phyloP scores from a whole-genome alignment of 805 yeast species.

The Yarrowia yakushimensis region DNA sequence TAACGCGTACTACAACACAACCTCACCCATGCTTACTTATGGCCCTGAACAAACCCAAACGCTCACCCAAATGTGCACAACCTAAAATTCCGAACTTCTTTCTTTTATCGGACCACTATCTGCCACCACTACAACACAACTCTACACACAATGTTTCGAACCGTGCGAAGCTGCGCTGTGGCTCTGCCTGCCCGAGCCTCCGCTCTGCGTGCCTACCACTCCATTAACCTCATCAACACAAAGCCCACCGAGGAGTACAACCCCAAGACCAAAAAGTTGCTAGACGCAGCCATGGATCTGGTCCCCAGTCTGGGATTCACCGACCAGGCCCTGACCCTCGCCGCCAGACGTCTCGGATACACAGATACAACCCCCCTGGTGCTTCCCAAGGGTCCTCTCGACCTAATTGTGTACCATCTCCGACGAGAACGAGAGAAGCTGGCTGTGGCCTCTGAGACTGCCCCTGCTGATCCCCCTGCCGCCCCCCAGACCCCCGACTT shows the following conservation, averaged over 20 bases:
- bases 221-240: slow-evolving; percentile 16
- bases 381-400: slow-evolving; percentile 46
- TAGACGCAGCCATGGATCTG: slow-evolving; percentile 36
- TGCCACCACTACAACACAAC: neutral
- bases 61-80: neutral
- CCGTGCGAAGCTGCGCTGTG: neutral
- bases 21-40: neutral
- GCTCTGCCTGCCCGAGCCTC: neutral
- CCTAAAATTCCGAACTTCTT: neutral
- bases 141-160: neutral
- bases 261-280: slow-evolving; percentile 16
- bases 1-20: neutral
- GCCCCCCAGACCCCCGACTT: slow-evolving; percentile 40
- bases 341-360: slow-evolving; percentile 48
- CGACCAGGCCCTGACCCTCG: slow-evolving; percentile 46
- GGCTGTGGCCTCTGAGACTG: neutral
- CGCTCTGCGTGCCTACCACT: slow-evolving; percentile 1
- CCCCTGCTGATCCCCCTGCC: slow-evolving; percentile 4
- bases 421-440: slow-evolving; percentile 36
- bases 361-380: slow-evolving; percentile 50
- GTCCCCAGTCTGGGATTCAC: slow-evolving; percentile 56
- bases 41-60: neutral
- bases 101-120: slow-evolving; percentile 8
- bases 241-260: slow-evolving; percentile 24
- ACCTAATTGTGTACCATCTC: slow-evolving; percentile 56